Percentiles rank a stretch among this genome's conserved stretches.
These are phyloP conservation scores for Zychaea mexicana DNA, from an alignment of 371 early-diverging fungal species.

Conservation along the genomic window DNA sequence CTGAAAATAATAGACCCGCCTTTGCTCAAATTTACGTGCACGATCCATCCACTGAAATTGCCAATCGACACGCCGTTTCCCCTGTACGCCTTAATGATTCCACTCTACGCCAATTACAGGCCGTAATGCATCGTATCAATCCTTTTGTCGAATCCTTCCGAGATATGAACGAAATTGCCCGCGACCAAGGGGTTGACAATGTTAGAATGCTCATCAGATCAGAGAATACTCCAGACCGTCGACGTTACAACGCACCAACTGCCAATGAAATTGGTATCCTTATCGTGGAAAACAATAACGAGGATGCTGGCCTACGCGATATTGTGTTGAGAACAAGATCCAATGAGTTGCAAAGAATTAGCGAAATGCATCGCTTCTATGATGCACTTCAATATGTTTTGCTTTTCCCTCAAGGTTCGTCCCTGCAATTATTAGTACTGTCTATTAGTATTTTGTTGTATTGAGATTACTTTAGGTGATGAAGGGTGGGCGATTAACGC, in stretches of 20 bases:
- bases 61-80: too few species aligned
- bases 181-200: too few species aligned
- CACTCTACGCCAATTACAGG: too few species aligned
- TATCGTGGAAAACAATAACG: neutral
- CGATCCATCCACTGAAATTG: too few species aligned
- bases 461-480: neutral
- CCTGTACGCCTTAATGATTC: too few species aligned
- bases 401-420: neutral
- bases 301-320: neutral
- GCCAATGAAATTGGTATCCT: neutral
- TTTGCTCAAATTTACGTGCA: too few species aligned
- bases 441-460: neutral
- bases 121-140: too few species aligned
- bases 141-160: too few species aligned
- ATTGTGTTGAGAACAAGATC: neutral
- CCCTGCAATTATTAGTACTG: neutral
- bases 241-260: neutral
- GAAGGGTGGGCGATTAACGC: neutral
- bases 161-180: too few species aligned
- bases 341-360: neutral
- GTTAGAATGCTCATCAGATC: neutral
- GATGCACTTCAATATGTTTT: neutral
- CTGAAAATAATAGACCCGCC: too few species aligned
- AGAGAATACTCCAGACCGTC: neutral
- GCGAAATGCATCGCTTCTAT: neutral